Evolutionary conservation across 306 rosid genomes (phyloP), one percentile per base, ranked within the genome.

Genomic region (Trifolium dubium): DNA sequence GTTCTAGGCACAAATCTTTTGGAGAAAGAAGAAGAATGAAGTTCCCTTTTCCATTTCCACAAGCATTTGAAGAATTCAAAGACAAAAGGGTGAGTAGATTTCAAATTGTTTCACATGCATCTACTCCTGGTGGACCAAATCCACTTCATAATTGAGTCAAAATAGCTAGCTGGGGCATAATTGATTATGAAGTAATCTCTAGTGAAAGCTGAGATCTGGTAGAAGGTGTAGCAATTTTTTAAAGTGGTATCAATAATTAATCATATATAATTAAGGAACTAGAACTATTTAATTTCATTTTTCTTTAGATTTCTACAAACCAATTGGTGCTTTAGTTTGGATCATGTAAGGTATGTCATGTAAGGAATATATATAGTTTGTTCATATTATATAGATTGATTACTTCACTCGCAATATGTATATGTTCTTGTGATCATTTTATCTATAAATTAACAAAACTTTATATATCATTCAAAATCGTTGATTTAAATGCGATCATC

Each of bases 91-190:
- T 79, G 37, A 71, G 85, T 43, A 64, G 37, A 75, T 67, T 74
- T 53, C 86, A 74, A 10, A 69, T 61, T 63, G 86, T 85, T 75
- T 83, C 89, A 44, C 87, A 28, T 65, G 32, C 81, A 67, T 43
- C 83, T 37, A 86, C 84, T 73, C 90, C 95, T 4, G 81, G 85
- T 64, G 95, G 95, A 78, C 92, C 95, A 77, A 84, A 89, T 67
- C 92, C 90, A 67, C 92, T 89, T 87, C 95, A 89, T 82, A 87
- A 69, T 46, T 8, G 5, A 54, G 55, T 51, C 10, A 41, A 32
- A 41, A 40, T 43, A 15, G 23, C 23, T 23, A 0, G 23, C 23
- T 23, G 0, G 0, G 74, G 46, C 59, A 75, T n/a, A 13, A 31
- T 67, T 5, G 35, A 54, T 29, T 35, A 29, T 67, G 47, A 31